Conservation (phyloP, 192 early-diverging fungal genomes). For the Coemansia sp. region DNA sequence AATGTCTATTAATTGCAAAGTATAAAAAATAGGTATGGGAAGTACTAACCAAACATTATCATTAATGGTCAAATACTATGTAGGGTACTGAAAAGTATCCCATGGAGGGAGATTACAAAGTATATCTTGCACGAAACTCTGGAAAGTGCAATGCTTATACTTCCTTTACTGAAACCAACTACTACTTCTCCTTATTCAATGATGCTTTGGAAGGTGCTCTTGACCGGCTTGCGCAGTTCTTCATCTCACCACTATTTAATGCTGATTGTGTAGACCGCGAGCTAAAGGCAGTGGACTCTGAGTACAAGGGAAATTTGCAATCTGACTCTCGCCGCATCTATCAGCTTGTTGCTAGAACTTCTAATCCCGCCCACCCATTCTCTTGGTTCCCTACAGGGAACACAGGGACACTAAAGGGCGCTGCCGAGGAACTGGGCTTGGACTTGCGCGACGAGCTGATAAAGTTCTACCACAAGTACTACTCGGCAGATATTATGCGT, state of each 20-base stretch:
- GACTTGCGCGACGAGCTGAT: conserved; percentile 78
- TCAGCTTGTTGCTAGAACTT: not conserved
- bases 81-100: conserved; percentile 72
- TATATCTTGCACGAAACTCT: conserved; percentile 25
- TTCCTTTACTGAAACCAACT: conserved; percentile 14
- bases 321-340: conserved; percentile 44
- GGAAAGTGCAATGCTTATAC: conserved; percentile 46
- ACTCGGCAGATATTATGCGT: conserved; percentile 93
- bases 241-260: conserved; percentile 83
- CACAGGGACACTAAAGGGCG: conserved; percentile 71
- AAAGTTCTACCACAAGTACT: conserved; percentile 81
- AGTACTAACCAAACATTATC: not conserved
- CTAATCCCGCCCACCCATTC: conserved; percentile 72
- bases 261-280: conserved; percentile 86
- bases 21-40: not conserved
- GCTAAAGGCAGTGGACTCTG: conserved; percentile 89
- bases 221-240: conserved; percentile 83
- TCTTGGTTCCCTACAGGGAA: conserved; percentile 85
- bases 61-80: not conserved
- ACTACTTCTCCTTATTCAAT: conserved; percentile 26
- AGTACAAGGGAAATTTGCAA: conserved; percentile 84
- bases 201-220: conserved; percentile 62
- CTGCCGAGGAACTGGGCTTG: conserved; percentile 52
- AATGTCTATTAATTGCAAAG: too few species aligned
- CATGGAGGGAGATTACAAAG: conserved; percentile 62